Base-by-base conservation (phyloP, 164 flowering plant genomes). In the Vitis cinerea region DNA sequence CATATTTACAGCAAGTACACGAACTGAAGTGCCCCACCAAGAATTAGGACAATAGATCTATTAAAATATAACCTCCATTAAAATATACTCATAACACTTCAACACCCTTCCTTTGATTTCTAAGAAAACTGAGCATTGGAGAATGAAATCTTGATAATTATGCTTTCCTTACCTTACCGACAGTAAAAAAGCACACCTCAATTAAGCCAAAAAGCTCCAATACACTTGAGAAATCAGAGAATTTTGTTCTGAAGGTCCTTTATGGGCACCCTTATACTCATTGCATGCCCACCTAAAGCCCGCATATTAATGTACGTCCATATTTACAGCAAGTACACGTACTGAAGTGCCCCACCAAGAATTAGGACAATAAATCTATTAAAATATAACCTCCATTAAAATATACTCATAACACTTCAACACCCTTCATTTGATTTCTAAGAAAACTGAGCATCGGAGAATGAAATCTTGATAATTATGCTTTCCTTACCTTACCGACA, bases 1-100 rank as follows among this genome's bases (percentile, higher is more conserved):
- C 91, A 85, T 80, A 83, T 89, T 89, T 87, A 86, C 91, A 83
- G 85, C 85, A 82, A 76, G 77, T 70, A 75, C 83, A 75, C 87
- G 76, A 57, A 69, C 77, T 72, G 1, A 77, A 78, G 86, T 74
- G 80, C 64, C 82, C 82, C 71, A 73, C 86, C 90, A 87, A 87
- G 94, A 89, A 87, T 89, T 82, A 89, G 88, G 89, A 84, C 44
- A 37, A 37, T 11, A 31, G 49, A 47, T 48, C 29, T 11, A 53
- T 15, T 3, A n/a, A 53, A 14, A 53, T 53, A 6, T 14, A 53
- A 13, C n/a, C 56, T 13, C 10, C 14, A 51, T 51, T 51, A 10
- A 8, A 51, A 51, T 1, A 51, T 3, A 4, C 11, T 15, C 54
- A 12, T 51, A 12, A 10, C 14, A 15, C 1, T 51, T 51, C 54